These are phyloP conservation scores for Ambispora gerdemannii DNA, from an alignment of 192 early-diverging fungal genomes.

Conservation along the genomic window DNA sequence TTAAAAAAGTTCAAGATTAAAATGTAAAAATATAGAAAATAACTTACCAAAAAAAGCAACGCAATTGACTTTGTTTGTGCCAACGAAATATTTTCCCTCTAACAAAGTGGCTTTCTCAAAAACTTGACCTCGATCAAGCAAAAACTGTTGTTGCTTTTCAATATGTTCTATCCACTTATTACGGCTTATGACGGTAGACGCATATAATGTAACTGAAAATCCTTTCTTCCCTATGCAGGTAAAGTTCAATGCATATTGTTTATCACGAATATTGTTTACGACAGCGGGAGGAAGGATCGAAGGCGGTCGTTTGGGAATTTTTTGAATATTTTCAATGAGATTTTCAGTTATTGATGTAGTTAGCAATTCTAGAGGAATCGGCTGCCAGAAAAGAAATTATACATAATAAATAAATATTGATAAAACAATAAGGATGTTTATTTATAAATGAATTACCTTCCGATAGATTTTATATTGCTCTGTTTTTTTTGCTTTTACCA, in stretches of 20 bases:
- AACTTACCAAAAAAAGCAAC: constrained; percentile 49
- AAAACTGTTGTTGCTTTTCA: constrained; percentile 51
- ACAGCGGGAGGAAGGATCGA: constrained; percentile 38
- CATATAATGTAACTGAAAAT: constrained; percentile 68
- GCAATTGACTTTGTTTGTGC: constrained; percentile 57
- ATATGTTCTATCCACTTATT: constrained; percentile 85
- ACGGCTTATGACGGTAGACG: constrained; percentile 67
- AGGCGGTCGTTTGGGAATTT: constrained; percentile 28
- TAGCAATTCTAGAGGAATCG: constrained; percentile 80
- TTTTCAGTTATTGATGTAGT: constrained; percentile 59
- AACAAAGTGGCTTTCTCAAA: constrained; percentile 57
- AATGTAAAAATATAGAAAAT: constrained; percentile 1
- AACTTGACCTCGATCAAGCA: constrained; percentile 42
- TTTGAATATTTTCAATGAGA: constrained; percentile 7
- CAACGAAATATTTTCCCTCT: constrained; percentile 49
- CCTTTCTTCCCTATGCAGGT: constrained; percentile 71
- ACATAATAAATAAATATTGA: neutral
- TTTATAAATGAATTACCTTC: constrained; percentile 35
- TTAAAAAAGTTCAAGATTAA: no score
- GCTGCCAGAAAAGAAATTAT: constrained; percentile 42
- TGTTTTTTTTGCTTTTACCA: constrained; percentile 66
- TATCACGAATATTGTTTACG: constrained; percentile 39
- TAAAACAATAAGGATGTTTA: neutral
- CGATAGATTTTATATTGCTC: constrained; percentile 62
- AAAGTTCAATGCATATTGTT: constrained; percentile 67